Evolutionary conservation across 768 basidiomycete genomes (phyloP).

Genomic region (Trametes punicea): DNA sequence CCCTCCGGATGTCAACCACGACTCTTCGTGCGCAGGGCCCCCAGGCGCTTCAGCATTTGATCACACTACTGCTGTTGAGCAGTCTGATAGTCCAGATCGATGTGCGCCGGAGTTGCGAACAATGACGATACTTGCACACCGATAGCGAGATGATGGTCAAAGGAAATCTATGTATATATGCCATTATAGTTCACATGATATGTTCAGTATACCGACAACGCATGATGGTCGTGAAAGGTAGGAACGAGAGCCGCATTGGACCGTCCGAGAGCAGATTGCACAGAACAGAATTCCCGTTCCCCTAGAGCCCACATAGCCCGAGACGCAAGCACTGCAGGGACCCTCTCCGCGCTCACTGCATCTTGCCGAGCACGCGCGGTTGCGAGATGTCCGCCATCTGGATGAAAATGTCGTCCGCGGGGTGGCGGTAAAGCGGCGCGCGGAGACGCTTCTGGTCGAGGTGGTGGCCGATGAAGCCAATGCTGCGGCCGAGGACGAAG

Average conservation of each 20-base stretch:
- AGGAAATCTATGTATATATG: not conserved
- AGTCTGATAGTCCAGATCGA: no score
- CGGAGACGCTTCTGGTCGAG: conserved; percentile 95
- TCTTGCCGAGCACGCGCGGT: conserved; percentile 67
- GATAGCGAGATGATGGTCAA: not conserved
- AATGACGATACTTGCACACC: no score
- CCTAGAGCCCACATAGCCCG: no score
- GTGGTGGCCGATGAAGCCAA: conserved; percentile 96
- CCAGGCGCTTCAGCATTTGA: no score
- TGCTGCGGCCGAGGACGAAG: conserved; percentile 95
- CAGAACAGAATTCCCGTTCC: not conserved
- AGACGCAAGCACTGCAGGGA: not conserved
- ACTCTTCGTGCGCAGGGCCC: no score
- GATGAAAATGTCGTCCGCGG: conserved; percentile 95
- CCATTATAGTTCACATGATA: conserved; percentile 17
- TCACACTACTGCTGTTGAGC: no score
- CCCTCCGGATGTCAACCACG: no score
- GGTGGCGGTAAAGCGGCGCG: conserved; percentile 91
- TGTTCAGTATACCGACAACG: conserved; percentile 5
- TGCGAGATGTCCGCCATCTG: conserved; percentile 85
- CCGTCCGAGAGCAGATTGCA: not conserved
- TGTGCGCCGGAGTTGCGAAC: no score
- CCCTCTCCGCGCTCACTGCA: conserved; percentile 17
- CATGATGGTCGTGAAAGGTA: conserved; percentile 1
- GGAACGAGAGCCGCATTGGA: not conserved